Percentiles rank a stretch among this genome's conserved stretches.
Conservation (phyloP, 495 filamentous ascomycete genomes). For the Extremus antarcticus region DNA sequence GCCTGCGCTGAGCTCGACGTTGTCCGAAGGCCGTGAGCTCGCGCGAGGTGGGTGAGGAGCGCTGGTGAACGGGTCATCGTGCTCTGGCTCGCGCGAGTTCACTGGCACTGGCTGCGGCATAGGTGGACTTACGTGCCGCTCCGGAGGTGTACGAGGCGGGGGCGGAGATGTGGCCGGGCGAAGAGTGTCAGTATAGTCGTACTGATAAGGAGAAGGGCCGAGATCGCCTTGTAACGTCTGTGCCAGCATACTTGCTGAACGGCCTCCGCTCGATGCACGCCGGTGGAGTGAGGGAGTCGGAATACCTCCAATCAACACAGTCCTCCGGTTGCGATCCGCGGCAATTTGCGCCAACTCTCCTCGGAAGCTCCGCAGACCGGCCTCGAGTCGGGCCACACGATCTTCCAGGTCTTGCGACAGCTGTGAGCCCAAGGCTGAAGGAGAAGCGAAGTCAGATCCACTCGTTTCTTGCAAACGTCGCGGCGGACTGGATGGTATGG, state of each 20-base stretch:
- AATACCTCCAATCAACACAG: conserved; percentile 12
- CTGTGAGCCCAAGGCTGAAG: conserved; percentile 10
- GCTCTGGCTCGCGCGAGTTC: neutral
- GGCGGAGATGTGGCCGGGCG: conserved; percentile 13
- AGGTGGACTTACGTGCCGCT: no score
- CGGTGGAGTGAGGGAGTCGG: neutral
- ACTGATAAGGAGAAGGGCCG: neutral
- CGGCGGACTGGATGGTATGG: neutral
- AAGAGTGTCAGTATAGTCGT: neutral
- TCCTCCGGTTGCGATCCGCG: conserved; percentile 13
- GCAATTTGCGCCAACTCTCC: conserved; percentile 8
- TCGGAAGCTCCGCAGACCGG: conserved; percentile 15
- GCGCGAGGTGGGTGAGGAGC: neutral
- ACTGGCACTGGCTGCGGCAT: no score
- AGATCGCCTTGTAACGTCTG: conserved; percentile 6
- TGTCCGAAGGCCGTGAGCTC: neutral
- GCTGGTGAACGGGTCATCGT: conserved; percentile 1
- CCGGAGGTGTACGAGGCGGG: conserved; percentile 9
- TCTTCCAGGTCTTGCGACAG: conserved; percentile 19
- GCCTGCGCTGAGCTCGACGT: neutral
- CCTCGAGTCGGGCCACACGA: conserved; percentile 13
- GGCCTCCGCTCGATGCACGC: neutral
- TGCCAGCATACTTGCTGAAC: conserved; percentile 18
- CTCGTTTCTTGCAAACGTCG: neutral
- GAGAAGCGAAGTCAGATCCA: conserved; percentile 6